A percentile compares a stretch with the other conserved stretches of the same genome.
phyloP scores from a whole-genome alignment of 108 stramenopile genomes.

The Asterionellopsis glacialis region DNA sequence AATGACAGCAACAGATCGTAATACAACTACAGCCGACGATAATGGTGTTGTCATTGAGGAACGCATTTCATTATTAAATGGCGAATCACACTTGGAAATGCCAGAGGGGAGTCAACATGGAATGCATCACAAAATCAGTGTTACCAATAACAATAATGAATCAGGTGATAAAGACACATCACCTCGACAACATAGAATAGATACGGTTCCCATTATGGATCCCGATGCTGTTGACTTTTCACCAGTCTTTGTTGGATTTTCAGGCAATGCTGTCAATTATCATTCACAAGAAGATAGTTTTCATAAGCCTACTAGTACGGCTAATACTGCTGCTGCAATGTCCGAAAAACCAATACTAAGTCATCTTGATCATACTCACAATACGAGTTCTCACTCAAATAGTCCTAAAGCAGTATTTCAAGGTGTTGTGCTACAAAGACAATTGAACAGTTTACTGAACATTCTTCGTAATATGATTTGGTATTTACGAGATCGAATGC shows the following conservation, averaged over 20 bases:
- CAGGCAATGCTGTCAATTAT: slow-evolving; percentile 10
- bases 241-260: neutral
- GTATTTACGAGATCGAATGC: no score
- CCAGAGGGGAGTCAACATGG: no score
- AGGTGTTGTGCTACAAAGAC: no score
- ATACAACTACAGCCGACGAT: no score
- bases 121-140: neutral
- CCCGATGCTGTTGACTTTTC: slow-evolving; percentile 10
- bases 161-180: no score
- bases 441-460: no score
- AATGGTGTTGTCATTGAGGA: neutral
- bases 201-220: slow-evolving; percentile 3
- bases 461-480: no score
- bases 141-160: neutral
- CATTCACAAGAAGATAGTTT: neutral
- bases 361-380: neutral
- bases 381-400: neutral
- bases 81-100: slow-evolving; percentile 1
- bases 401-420: no score
- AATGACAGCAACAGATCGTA: no score
- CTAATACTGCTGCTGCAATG: neutral
- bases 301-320: neutral
- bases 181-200: no score
- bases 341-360: neutral
- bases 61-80: neutral